A percentile compares a stretch with the other conserved stretches of the same genome.
phyloP scores from a whole-genome alignment of 2,329 filamentous ascomycete genomes.

The Grosmannia huntii region DNA sequence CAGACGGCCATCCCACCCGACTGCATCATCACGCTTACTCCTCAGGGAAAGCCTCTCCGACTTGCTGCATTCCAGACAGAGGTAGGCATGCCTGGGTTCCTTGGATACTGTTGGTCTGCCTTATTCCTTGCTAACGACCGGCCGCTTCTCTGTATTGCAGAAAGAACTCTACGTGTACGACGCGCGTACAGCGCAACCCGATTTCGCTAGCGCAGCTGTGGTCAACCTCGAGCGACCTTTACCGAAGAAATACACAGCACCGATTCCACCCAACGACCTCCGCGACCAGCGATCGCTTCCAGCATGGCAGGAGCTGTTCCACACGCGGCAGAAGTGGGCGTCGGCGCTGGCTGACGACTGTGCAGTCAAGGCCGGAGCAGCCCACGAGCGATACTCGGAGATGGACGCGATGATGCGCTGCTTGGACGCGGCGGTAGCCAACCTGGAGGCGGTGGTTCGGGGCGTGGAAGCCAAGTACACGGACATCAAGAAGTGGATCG shows the following conservation, averaged over 20 bases:
- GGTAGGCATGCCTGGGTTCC: constrained; percentile 32
- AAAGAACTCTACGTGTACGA: constrained; percentile 90
- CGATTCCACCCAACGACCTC: constrained; percentile 69
- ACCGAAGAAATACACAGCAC: constrained; percentile 42
- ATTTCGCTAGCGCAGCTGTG: constrained; percentile 30
- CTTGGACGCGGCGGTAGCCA: constrained; percentile 73
- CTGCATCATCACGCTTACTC: constrained; percentile 78
- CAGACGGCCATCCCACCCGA: constrained; percentile 61
- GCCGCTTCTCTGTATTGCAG: constrained; percentile 26
- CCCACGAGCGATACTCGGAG: constrained; percentile 56
- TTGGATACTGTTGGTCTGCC: no score
- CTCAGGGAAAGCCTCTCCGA: constrained; percentile 73
- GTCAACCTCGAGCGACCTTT: constrained; percentile 33
- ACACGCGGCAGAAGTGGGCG: constrained; percentile 70
- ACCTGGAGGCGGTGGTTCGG: constrained; percentile 64
- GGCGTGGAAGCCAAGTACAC: constrained; percentile 58
- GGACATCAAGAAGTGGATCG: constrained; percentile 59
- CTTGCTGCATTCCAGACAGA: constrained; percentile 68
- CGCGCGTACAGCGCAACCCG: constrained; percentile 55
- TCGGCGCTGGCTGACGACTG: constrained; percentile 57
- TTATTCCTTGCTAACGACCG: not conserved
- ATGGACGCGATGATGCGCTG: constrained; percentile 67
- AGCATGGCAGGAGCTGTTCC: constrained; percentile 83
- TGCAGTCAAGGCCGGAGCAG: constrained; percentile 45
- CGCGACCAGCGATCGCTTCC: constrained; percentile 65